phyloP scores from a whole-genome alignment of 2,329 filamentous ascomycete species.

The Penicillium frequentans region DNA sequence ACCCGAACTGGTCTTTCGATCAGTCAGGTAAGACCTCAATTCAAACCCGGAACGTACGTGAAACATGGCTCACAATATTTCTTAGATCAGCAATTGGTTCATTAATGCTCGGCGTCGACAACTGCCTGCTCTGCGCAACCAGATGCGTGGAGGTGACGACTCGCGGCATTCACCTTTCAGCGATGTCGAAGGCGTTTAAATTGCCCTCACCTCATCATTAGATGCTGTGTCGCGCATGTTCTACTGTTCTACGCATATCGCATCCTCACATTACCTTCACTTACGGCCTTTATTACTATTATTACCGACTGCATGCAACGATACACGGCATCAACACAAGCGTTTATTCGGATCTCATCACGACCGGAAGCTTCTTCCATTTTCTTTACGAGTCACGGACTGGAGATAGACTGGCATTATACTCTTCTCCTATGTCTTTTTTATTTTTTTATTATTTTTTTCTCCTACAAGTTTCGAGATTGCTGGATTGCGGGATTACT shows the following conservation, averaged over 20 bases:
- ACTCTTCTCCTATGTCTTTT: slow-evolving; percentile 11
- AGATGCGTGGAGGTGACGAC: slow-evolving; percentile 38
- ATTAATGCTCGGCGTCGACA: slow-evolving; percentile 53
- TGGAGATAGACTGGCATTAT: slow-evolving; percentile 24
- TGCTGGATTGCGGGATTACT: background rate
- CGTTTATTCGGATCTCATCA: slow-evolving; percentile 23
- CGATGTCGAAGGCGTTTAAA: slow-evolving; percentile 29
- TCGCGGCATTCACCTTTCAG: slow-evolving; percentile 37
- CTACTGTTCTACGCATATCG: background rate
- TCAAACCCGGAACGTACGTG: background rate
- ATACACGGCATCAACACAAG: slow-evolving; percentile 17
- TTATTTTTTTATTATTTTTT: slow-evolving; percentile 6
- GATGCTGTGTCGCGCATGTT: background rate
- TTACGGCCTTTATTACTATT: slow-evolving; percentile 13
- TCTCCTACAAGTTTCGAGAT: slow-evolving; percentile 7
- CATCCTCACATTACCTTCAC: background rate
- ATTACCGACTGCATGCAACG: slow-evolving; percentile 9
- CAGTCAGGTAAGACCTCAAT: slow-evolving; percentile 52
- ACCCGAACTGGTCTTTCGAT: slow-evolving; percentile 73
- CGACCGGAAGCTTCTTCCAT: slow-evolving; percentile 13
- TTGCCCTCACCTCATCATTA: slow-evolving; percentile 26
- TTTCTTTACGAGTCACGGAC: slow-evolving; percentile 20
- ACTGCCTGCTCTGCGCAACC: slow-evolving; percentile 47
- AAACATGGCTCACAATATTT: background rate
- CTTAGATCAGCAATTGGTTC: slow-evolving; percentile 55